Conservation (phyloP, 1,139 yeast genomes). For the Wickerhamiella pararugosa region DNA sequence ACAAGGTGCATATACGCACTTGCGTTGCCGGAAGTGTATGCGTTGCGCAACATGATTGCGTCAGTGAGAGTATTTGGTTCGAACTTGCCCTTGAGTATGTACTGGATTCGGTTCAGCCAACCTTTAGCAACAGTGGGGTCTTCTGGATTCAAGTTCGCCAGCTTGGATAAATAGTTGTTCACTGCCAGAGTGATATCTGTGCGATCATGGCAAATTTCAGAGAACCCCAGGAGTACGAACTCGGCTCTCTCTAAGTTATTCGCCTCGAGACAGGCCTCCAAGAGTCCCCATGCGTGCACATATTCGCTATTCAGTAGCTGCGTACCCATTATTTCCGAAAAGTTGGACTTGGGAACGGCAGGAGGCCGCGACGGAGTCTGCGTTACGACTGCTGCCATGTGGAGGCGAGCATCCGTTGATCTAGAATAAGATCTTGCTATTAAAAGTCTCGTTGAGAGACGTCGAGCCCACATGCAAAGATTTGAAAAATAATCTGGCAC, state of each 20-base stretch:
- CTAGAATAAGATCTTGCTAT: too few relatives aligned
- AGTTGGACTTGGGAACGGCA: slow-evolving; percentile 19
- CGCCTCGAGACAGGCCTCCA: slow-evolving; percentile 66
- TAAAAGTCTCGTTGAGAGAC: too few relatives aligned
- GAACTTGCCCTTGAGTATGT: slow-evolving; percentile 17
- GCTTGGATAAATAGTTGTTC: slow-evolving; percentile 34
- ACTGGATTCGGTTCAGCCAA: slow-evolving; percentile 19
- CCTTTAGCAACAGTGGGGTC: slow-evolving; percentile 19
- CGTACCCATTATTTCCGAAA: slow-evolving; percentile 12
- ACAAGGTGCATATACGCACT: slow-evolving; percentile 21
- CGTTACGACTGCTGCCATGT: too few relatives aligned
- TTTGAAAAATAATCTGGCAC: too few relatives aligned
- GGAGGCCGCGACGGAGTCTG: too few relatives aligned
- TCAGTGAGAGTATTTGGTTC: slow-evolving; percentile 22
- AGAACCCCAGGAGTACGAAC: slow-evolving; percentile 43
- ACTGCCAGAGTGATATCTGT: slow-evolving; percentile 29
- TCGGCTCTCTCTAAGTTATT: slow-evolving; percentile 60
- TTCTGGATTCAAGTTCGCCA: slow-evolving; percentile 28
- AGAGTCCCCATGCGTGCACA: slow-evolving; percentile 54
- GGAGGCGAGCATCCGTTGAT: too few relatives aligned
- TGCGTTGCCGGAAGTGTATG: slow-evolving; percentile 19
- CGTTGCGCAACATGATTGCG: slow-evolving; percentile 24
- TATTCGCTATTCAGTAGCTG: slow-evolving; percentile 28
- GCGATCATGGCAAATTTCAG: slow-evolving; percentile 29
- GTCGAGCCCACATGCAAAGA: too few relatives aligned